Evolutionary conservation across 2,329 filamentous ascomycete genomes (phyloP).

Genomic region (Fusarium nygamai): DNA sequence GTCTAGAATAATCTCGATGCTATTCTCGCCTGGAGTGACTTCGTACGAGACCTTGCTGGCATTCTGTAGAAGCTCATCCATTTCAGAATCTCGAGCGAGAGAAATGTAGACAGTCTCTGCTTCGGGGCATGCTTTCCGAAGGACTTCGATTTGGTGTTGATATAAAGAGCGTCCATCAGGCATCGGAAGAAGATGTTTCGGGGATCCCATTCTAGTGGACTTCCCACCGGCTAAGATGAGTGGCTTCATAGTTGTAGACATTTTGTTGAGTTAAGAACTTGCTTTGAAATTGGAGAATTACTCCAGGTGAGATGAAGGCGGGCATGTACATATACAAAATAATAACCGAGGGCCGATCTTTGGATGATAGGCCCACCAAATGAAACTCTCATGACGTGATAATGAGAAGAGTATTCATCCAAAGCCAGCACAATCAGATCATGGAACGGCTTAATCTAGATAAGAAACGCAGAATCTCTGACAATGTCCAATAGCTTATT

Average conservation of each 20-base stretch:
- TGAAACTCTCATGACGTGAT: neutral
- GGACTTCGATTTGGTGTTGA: neutral
- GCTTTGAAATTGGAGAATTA: fast-evolving
- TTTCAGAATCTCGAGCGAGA: neutral
- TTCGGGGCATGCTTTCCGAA: neutral
- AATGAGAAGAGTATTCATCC: fast-evolving
- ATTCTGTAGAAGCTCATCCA: neutral
- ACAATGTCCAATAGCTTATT: neutral
- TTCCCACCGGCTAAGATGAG: neutral
- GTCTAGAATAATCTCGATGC: neutral
- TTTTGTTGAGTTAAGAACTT: fast-evolving
- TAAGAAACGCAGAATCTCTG: neutral
- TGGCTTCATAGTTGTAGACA: neutral
- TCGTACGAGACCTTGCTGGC: fast-evolving
- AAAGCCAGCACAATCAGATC: fast-evolving
- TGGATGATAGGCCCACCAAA: neutral
- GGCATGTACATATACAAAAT: neutral
- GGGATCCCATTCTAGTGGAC: neutral
- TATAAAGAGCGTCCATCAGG: neutral
- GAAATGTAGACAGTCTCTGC: neutral
- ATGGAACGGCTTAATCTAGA: fast-evolving
- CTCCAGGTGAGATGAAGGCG: fast-evolving
- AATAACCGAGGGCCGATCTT: neutral
- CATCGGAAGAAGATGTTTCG: neutral
- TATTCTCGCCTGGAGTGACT: neutral